Evolutionary conservation across 371 early-diverging fungal genomes (phyloP).

Genomic region (Lichtheimia corymbifera): DNA sequence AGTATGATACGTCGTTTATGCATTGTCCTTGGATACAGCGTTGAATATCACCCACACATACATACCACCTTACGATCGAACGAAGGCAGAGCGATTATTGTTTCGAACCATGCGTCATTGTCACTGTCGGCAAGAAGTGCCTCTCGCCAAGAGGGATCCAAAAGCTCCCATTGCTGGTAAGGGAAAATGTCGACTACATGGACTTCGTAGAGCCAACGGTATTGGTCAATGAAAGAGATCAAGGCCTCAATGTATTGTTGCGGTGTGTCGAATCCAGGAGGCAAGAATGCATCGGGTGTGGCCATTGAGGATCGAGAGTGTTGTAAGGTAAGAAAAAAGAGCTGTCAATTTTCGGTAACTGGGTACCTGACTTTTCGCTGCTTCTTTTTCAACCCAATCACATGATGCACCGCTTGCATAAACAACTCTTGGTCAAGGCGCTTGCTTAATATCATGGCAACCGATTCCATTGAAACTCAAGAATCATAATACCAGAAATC

Average conservation of each 20-base stretch:
- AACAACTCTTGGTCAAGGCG: too few species aligned
- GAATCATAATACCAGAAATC: too few species aligned
- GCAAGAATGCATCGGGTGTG: background rate
- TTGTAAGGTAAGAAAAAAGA: too few species aligned
- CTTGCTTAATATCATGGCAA: too few species aligned
- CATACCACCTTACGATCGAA: slow-evolving; percentile 2
- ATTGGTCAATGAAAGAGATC: slow-evolving; percentile 26
- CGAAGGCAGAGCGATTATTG: background rate
- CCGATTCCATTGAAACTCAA: too few species aligned
- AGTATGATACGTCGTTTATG: background rate
- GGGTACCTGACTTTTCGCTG: too few species aligned
- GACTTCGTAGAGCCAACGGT: slow-evolving; percentile 43
- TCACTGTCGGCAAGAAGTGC: slow-evolving; percentile 24
- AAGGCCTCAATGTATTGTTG: slow-evolving; percentile 38
- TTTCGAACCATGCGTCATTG: background rate
- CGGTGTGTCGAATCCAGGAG: slow-evolving; percentile 7
- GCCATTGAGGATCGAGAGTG: too few species aligned
- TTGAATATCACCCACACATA: background rate
- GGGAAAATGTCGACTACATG: slow-evolving; percentile 59
- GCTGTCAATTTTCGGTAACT: too few species aligned
- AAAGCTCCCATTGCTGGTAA: slow-evolving; percentile 42
- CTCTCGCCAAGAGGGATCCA: slow-evolving; percentile 51
- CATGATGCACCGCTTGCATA: too few species aligned
- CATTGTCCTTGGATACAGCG: background rate
- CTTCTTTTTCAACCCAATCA: too few species aligned